phyloP scores from a whole-genome alignment of 2,329 filamentous ascomycete genomes.

The Epichloe bromicola region DNA sequence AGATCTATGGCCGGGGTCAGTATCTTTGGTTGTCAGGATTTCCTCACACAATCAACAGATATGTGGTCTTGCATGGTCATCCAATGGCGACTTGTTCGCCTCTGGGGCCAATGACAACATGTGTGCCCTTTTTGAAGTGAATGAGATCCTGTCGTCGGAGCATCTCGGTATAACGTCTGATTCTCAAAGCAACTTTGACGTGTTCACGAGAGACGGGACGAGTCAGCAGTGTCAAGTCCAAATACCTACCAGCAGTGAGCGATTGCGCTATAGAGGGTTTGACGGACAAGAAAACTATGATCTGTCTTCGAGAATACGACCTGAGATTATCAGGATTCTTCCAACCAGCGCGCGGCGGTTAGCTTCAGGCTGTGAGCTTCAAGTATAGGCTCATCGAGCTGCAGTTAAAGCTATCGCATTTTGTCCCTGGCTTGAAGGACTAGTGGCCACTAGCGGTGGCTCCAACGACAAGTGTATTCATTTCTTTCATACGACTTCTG shows the following conservation, averaged over 20 bases:
- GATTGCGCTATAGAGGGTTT: neutral
- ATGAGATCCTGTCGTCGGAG: slow-evolving; percentile 34
- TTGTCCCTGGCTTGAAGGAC: slow-evolving; percentile 79
- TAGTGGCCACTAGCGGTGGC: slow-evolving; percentile 84
- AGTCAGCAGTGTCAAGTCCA: slow-evolving; percentile 6
- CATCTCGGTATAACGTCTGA: slow-evolving; percentile 2
- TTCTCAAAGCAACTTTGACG: neutral
- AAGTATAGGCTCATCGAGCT: slow-evolving; percentile 67
- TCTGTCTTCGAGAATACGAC: neutral
- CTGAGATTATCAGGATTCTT: slow-evolving; percentile 2
- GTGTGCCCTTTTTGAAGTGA: slow-evolving; percentile 67
- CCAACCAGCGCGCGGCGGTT: slow-evolving; percentile 33
- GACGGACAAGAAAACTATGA: neutral
- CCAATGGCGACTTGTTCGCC: slow-evolving; percentile 62
- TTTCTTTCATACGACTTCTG: slow-evolving; percentile 82
- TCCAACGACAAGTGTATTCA: slow-evolving; percentile 92
- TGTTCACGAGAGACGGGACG: slow-evolving; percentile 6
- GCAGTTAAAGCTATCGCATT: slow-evolving; percentile 96
- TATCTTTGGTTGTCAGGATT: slow-evolving; percentile 67
- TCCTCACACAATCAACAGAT: slow-evolving; percentile 77
- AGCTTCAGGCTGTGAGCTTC: slow-evolving; percentile 44
- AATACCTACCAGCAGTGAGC: neutral
- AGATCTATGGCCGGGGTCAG: slow-evolving; percentile 62
- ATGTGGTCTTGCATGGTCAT: slow-evolving; percentile 83
- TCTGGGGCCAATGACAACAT: slow-evolving; percentile 88